Evolutionary conservation across 2,329 filamentous ascomycete genomes (phyloP).

Genomic region (Cercospora sp.): DNA sequence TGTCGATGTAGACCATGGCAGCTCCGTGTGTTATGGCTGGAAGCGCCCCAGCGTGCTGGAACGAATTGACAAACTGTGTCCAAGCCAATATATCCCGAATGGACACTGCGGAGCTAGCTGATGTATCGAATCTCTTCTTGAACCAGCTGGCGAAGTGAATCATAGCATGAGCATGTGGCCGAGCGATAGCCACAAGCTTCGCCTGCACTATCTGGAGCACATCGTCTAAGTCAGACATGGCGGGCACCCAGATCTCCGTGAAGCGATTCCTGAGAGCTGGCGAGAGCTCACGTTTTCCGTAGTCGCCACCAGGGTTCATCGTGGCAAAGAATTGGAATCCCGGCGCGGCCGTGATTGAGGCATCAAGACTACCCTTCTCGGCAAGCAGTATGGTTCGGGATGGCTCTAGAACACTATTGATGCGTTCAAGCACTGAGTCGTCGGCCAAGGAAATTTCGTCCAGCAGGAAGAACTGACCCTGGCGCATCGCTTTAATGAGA

Average conservation of each 20-base stretch:
- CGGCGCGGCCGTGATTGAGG: conserved; percentile 70
- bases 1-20: conserved; percentile 93
- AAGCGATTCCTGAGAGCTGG: conserved; percentile 94
- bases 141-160: conserved; percentile 94
- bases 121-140: conserved; percentile 73
- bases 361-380: conserved; percentile 86
- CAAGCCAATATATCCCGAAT: conserved; percentile 90
- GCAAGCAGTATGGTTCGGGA: conserved; percentile 82
- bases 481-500: conserved; percentile 89
- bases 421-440: conserved; percentile 90
- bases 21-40: conserved; percentile 73
- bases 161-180: conserved; percentile 65
- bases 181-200: conserved; percentile 63
- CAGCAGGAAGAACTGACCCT: conserved; percentile 85
- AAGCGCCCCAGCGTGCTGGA: conserved; percentile 17
- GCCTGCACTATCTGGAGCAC: conserved; percentile 80
- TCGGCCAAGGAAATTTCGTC: conserved; percentile 98
- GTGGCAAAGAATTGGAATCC: conserved; percentile 96
- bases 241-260: conserved; percentile 97
- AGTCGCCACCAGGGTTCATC: conserved; percentile 99
- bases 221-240: conserved; percentile 80
- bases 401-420: conserved; percentile 95
- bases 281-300: conserved; percentile 95
- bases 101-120: conserved; percentile 75
- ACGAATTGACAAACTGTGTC: conserved; percentile 82